Percentiles rank a stretch among this genome's conserved stretches.
These are phyloP conservation scores for Solanum chiquidenum DNA, from an alignment of 257 asterid genomes.

Conservation along the genomic window DNA sequence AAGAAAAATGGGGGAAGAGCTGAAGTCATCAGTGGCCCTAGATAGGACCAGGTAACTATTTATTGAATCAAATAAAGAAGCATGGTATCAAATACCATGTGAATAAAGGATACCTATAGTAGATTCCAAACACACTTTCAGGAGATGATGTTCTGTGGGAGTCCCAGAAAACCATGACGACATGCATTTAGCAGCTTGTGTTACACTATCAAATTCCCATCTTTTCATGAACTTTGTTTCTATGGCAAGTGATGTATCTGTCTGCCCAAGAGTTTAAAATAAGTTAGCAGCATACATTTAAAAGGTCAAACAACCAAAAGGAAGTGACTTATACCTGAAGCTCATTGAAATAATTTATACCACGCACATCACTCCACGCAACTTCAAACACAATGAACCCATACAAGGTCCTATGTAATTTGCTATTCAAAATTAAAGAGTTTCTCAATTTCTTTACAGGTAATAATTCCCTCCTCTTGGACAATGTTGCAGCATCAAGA, in stretches of 20 bases:
- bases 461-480: constrained; percentile 75
- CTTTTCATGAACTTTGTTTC: constrained; percentile 89
- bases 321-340: constrained; percentile 58
- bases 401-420: constrained; percentile 75
- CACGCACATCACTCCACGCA: constrained; percentile 77
- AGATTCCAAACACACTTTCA: constrained; percentile 60
- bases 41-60: background rate
- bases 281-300: background rate
- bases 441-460: constrained; percentile 82
- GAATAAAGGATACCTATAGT: constrained; percentile 33
- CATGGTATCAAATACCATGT: background rate
- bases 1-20: background rate
- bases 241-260: constrained; percentile 83
- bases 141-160: constrained; percentile 35
- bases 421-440: constrained; percentile 63
- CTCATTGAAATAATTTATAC: constrained; percentile 84
- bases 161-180: constrained; percentile 85
- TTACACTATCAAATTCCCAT: constrained; percentile 92
- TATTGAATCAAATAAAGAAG: background rate
- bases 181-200: constrained; percentile 59
- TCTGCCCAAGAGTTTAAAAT: constrained; percentile 27
- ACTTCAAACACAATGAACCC: constrained; percentile 96
- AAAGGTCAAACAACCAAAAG: background rate
- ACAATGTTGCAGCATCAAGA: constrained; percentile 56
- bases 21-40: background rate